Conservation (phyloP, 805 yeast species). For the Suhomyces sp. region DNA sequence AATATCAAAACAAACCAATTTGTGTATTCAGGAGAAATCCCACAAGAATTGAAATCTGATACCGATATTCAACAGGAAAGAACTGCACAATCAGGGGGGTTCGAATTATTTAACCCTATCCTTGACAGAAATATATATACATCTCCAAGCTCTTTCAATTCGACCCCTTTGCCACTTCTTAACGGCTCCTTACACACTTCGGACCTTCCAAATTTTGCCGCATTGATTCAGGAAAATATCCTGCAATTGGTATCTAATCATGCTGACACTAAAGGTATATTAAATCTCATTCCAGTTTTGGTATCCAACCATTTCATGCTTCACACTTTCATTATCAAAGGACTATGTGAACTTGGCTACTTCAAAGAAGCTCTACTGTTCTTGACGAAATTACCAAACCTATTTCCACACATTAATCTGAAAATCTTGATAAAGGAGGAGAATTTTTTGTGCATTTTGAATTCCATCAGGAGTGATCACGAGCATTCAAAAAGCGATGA, state of each 20-base stretch:
- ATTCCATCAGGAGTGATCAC: conserved; percentile 1
- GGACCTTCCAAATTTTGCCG: conserved; percentile 35
- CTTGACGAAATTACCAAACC: conserved; percentile 17
- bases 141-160: conserved; percentile 18
- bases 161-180: conserved; percentile 23
- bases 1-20: conserved; percentile 20
- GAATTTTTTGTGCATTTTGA: conserved; percentile 8
- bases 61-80: conserved; percentile 10
- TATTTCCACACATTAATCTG: conserved; percentile 8
- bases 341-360: conserved; percentile 26
- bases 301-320: conserved; percentile 25
- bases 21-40: background rate
- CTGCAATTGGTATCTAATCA: conserved; percentile 6
- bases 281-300: conserved; percentile 19
- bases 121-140: conserved; percentile 28
- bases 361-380: conserved; percentile 27
- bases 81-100: background rate
- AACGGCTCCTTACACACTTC: conserved; percentile 24
- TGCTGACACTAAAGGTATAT: conserved; percentile 12
- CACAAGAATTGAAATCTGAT: conserved; percentile 7
- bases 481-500: background rate
- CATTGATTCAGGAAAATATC: conserved; percentile 17
- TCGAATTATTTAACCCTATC: conserved; percentile 22
- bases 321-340: conserved; percentile 25
- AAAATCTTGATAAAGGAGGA: conserved; percentile 8